phyloP scores from a whole-genome alignment of 192 early-diverging fungal species.

The Ambispora gerdemannii region DNA sequence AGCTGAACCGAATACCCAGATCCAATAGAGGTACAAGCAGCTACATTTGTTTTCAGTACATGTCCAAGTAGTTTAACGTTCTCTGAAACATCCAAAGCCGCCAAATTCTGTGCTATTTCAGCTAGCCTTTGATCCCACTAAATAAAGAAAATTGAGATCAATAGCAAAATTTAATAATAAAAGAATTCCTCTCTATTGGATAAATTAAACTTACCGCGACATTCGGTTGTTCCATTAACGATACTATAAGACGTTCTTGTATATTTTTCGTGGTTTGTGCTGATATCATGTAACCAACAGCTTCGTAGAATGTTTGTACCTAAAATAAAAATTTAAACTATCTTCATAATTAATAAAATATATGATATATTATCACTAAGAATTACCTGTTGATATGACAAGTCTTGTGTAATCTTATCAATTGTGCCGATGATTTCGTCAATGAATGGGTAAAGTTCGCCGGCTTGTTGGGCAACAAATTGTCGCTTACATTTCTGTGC shows the following conservation, averaged over 20 bases:
- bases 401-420: constrained; percentile 81
- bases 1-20: constrained; percentile 86
- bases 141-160: not conserved
- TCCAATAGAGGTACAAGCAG: constrained; percentile 87
- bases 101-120: constrained; percentile 62
- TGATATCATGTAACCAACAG: constrained; percentile 96
- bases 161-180: constrained; percentile 17
- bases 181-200: not conserved
- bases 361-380: not conserved
- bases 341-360: not conserved
- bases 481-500: constrained; percentile 95
- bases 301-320: constrained; percentile 98
- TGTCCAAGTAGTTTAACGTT: constrained; percentile 88
- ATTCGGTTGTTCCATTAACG: constrained; percentile 90
- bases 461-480: constrained; percentile 90
- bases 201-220: constrained; percentile 51
- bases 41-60: constrained; percentile 93
- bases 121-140: constrained; percentile 82
- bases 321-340: constrained; percentile 26
- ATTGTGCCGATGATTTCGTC: constrained; percentile 91
- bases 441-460: constrained; percentile 87
- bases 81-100: constrained; percentile 72
- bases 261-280: constrained; percentile 76
- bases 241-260: constrained; percentile 80
- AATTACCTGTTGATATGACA: constrained; percentile 79